Base-by-base conservation (phyloP, 2,329 filamentous ascomycete genomes). In the Exophiala bonariae region DNA sequence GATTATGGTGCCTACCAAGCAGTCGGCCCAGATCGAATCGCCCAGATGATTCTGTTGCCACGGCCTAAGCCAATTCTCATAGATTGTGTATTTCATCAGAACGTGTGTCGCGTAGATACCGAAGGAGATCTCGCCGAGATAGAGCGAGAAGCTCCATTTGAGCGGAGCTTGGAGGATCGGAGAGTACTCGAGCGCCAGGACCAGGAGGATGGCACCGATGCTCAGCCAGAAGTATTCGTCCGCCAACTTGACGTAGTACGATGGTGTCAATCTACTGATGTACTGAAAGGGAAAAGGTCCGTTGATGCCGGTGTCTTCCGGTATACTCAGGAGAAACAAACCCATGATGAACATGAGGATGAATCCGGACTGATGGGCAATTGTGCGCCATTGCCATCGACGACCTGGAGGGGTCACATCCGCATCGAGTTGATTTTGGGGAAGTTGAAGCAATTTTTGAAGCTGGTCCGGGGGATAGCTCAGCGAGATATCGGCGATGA, bases 231-330 rank as follows among this genome's bases (percentile, higher is more conserved):
- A 73, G 1, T 69, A 66, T 41, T 70, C 67, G 6, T 26, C 11
- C 10, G 64, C 65, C 37, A 67, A 67, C 2, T 61, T 62, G 39
- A 69, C 72, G 16, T 66, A 68, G 39, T 59, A 55, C 1, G 66
- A 30, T 0, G 66, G 44, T 5, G 40, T 70, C 20, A 68, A 50
- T 4, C 56, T 50, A 55, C 61, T 64, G 14, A 71, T 60, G 65
- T 64, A 70, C 40, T 59, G 59, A 55, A 64, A 73, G 37, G 44
- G 44, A 13, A 41, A 47, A 9, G 44, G 32, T 6, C 31, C 32
- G 10, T 23, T 10, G 2, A 13, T 22, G 19, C 20, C 33, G 10
- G 23, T 14, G 34, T 19, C 18, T 37, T 18, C 14, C 18, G 35
- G 35, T 19, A 18, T 8, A n/a, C 35, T 37, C 4, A 37, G 35